phyloP scores from a whole-genome alignment of 2,329 filamentous ascomycete species.

The Botrytis paeoniae region DNA sequence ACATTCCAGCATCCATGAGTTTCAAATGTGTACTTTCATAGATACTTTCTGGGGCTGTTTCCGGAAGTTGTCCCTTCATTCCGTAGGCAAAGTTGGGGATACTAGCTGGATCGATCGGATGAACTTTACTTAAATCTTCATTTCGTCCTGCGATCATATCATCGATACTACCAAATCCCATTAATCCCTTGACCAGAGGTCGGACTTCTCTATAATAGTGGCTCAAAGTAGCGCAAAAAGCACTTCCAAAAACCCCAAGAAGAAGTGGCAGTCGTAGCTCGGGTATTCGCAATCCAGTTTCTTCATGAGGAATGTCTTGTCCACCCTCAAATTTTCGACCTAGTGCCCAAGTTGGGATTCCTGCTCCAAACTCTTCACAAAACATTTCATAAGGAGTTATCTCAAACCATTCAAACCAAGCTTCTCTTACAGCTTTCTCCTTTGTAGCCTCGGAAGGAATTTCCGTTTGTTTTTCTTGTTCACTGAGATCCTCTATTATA shows the following conservation, averaged over 20 bases:
- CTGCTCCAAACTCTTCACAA: conserved; percentile 85
- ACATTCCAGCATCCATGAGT: conserved; percentile 98
- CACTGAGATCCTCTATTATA: conserved; percentile 47
- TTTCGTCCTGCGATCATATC: conserved; percentile 78
- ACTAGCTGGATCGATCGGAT: conserved; percentile 87
- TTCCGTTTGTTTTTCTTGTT: conserved; percentile 39
- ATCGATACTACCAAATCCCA: conserved; percentile 75
- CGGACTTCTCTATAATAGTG: conserved; percentile 95
- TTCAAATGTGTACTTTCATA: conserved; percentile 69
- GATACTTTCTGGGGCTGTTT: conserved; percentile 74
- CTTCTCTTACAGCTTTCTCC: conserved; percentile 56
- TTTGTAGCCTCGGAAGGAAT: conserved; percentile 49
- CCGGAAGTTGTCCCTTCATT: conserved; percentile 71
- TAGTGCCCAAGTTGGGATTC: conserved; percentile 92
- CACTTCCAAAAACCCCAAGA: conserved; percentile 93
- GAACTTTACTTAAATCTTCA: conserved; percentile 83
- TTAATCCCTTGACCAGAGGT: conserved; percentile 72
- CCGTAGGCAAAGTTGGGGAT: conserved; percentile 88
- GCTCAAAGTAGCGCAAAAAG: conserved; percentile 91
- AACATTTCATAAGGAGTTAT: conserved; percentile 94
- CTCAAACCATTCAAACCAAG: conserved; percentile 99
- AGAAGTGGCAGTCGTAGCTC: conserved; percentile 81
- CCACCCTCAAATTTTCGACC: conserved; percentile 80
- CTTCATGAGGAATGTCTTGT: conserved; percentile 60
- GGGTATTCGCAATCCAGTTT: conserved; percentile 68